Evolutionary conservation across 1,284 basidiomycete genomes (phyloP).

Genomic region (Pascua guehoae): DNA sequence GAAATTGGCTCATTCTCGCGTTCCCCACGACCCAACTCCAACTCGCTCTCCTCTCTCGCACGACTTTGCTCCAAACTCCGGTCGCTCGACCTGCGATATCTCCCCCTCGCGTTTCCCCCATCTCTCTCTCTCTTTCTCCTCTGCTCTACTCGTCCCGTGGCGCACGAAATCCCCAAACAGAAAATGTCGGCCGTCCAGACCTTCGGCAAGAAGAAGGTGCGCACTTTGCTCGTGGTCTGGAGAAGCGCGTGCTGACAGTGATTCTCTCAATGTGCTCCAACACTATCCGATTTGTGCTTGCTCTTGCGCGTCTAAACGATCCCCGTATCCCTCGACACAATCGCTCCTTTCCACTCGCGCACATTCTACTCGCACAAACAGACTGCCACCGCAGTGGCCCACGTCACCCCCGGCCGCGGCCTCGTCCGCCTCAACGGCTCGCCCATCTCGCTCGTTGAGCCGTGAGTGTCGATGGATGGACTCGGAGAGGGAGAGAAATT

Average conservation of each 20-base stretch:
- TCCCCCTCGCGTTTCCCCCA: not conserved
- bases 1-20: not conserved
- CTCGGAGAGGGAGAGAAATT: not conserved
- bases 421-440: slow-evolving; percentile 96
- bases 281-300: not conserved
- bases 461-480: slow-evolving; percentile 48
- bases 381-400: slow-evolving; percentile 95
- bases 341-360: not conserved
- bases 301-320: not conserved
- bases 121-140: not conserved
- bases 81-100: not conserved
- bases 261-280: not conserved
- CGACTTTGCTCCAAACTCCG: not conserved
- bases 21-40: not conserved
- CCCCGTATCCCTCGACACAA: not conserved
- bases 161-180: slow-evolving; percentile 15
- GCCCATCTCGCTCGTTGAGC: slow-evolving; percentile 90
- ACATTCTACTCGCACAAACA: slow-evolving; percentile 40
- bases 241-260: slow-evolving; percentile 1
- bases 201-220: slow-evolving; percentile 97
- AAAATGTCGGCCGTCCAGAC: slow-evolving; percentile 72
- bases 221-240: slow-evolving; percentile 29
- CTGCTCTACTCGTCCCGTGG: not conserved
- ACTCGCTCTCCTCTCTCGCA: not conserved
- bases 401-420: slow-evolving; percentile 94